Conservation (phyloP, 75 land plant species). For the Ceratopteris richardii region DNA sequence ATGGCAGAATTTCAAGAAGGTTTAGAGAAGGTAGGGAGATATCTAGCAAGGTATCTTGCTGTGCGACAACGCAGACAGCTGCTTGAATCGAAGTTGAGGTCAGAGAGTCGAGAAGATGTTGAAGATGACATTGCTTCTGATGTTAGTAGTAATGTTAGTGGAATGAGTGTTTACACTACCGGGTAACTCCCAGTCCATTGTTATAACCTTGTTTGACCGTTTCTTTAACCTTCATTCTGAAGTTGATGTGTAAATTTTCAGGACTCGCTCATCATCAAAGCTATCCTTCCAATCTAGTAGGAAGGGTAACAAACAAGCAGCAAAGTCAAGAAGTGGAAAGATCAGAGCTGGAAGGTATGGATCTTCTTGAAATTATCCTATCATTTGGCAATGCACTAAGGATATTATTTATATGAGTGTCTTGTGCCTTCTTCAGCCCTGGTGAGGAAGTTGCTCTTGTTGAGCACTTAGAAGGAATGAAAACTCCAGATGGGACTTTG, state of each 20-base stretch:
- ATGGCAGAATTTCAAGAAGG: conserved; percentile 68
- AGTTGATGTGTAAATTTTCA: neutral
- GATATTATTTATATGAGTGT: neutral
- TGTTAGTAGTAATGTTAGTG: conserved; percentile 77
- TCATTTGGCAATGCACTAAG: neutral
- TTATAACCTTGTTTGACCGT: neutral
- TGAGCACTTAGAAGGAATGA: conserved; percentile 83
- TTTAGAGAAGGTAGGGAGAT: conserved; percentile 90
- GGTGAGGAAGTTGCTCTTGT: conserved; percentile 93
- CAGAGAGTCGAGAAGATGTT: conserved; percentile 39
- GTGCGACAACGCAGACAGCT: conserved; percentile 74
- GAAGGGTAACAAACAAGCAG: conserved; percentile 17
- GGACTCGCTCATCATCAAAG: conserved; percentile 24
- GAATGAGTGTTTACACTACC: conserved; percentile 93
- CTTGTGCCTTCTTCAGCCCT: conserved; percentile 41
- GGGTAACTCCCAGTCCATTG: conserved; percentile 39
- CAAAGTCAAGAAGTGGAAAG: conserved; percentile 58
- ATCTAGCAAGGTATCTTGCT: conserved; percentile 71
- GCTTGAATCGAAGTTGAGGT: conserved; percentile 66
- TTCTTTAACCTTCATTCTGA: neutral
- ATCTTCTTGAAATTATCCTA: neutral
- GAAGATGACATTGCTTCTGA: conserved; percentile 83
- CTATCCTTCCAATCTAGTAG: conserved; percentile 28
- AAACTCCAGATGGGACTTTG: conserved; percentile 31
- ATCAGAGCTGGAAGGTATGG: conserved; percentile 93